These are phyloP conservation scores for Candida glucosophila DNA, from an alignment of 1,139 yeast genomes.

Conservation along the genomic window DNA sequence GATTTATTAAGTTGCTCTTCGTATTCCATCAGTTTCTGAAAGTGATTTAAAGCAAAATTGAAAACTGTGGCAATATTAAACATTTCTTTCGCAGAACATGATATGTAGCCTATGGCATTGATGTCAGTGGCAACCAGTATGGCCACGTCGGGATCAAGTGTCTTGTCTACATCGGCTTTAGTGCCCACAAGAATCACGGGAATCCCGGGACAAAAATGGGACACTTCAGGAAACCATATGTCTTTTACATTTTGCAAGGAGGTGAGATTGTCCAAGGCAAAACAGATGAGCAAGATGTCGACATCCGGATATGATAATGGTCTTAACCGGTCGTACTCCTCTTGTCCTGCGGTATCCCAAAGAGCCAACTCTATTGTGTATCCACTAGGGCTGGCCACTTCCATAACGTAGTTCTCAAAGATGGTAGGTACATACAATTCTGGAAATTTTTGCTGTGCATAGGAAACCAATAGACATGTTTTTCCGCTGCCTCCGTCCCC, in stretches of 20 bases:
- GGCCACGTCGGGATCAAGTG: slow-evolving; percentile 40
- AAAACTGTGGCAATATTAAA: slow-evolving; percentile 63
- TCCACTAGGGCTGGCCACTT: slow-evolving; percentile 46
- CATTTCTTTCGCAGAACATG: slow-evolving; percentile 70
- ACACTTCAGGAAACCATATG: slow-evolving; percentile 81
- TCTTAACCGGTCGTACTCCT: slow-evolving; percentile 77
- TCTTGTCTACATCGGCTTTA: slow-evolving; percentile 53
- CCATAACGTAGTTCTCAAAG: slow-evolving; percentile 75
- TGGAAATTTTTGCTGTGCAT: slow-evolving; percentile 73
- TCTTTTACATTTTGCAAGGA: slow-evolving; percentile 70
- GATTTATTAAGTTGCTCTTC: slow-evolving; percentile 32
- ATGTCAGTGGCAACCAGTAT: slow-evolving; percentile 53
- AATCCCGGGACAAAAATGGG: slow-evolving; percentile 72
- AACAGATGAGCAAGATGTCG: slow-evolving; percentile 66
- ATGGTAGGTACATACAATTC: slow-evolving; percentile 79
- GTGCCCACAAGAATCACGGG: slow-evolving; percentile 76
- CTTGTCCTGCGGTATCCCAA: slow-evolving; percentile 96
- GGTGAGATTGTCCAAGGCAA: slow-evolving; percentile 55
- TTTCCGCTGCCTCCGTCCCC: slow-evolving; percentile 97
- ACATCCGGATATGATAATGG: slow-evolving; percentile 82
- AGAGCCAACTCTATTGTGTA: slow-evolving; percentile 58
- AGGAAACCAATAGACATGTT: slow-evolving; percentile 78
- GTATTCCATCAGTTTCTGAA: slow-evolving; percentile 24
- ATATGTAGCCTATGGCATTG: slow-evolving; percentile 71
- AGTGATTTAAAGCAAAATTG: slow-evolving; percentile 39